Base-by-base conservation (phyloP, 2,329 filamentous ascomycete genomes). In the Pestalotiopsis sp. region DNA sequence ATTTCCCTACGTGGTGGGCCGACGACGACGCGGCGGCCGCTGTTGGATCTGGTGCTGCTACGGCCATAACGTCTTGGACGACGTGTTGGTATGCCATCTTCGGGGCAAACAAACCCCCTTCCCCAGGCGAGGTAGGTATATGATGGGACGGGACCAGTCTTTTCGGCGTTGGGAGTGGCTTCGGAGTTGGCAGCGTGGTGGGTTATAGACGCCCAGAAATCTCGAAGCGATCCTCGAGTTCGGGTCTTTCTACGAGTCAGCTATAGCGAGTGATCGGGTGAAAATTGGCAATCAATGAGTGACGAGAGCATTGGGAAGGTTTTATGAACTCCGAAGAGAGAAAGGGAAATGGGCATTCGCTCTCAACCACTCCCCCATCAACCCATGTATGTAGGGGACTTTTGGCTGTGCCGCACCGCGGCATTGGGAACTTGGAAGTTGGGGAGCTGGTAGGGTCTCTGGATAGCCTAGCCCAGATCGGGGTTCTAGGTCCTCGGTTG, bases 1-100 rank as follows among this genome's bases (percentile, higher is more conserved):
- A 66, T 56, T 66, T 66, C 11, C 56, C 61, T 49, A 64, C 61
- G 40, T 64, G 59, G 36, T 62, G 27, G 27, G 31, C 20, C 31
- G 59, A 31, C 59, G 38, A 36, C 7, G 31, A 7, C 31, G 31
- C 31, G 31, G 31, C 31, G 31, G 31, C n/a, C 27, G 27, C n/a
- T 6, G 59, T 38, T 14, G 59, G 13, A 20, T 27, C 27, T 17
- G 59, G 59, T 14, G 20, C 27, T n/a, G 36, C 59, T 31, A 62
- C 27, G 27, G 59, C 59, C 59, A 62, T 36, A 36, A 62, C 17
- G 14, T 62, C 59, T 38, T 62, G 27, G 25, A 36, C 31, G 31
- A 36, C n/a, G 27, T 62, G 17, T 36, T 59, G 57, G 27, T 62
- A 62, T 20, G 59, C 59, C 59, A 62, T 62, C 13, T 40, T n/a